Evolutionary conservation across 2,329 filamentous ascomycete species (phyloP).

Genomic region (Pseudocercospora vitis): DNA sequence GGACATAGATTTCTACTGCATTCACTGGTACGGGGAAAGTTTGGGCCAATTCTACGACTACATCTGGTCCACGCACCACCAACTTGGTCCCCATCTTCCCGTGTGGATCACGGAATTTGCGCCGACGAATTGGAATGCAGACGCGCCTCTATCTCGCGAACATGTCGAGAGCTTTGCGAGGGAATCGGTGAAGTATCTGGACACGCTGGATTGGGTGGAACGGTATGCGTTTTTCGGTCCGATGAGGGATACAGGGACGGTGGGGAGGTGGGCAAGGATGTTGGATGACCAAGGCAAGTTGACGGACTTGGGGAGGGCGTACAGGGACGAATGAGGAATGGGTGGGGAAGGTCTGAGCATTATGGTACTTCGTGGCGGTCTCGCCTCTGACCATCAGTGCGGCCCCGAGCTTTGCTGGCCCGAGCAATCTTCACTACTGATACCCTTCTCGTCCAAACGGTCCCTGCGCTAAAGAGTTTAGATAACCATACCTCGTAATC

Average conservation of each 20-base stretch:
- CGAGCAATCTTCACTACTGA: too few relatives aligned
- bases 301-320: conserved; percentile 35
- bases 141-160: conserved; percentile 28
- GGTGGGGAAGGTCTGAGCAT: too few relatives aligned
- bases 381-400: background rate
- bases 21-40: conserved; percentile 37
- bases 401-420: conserved; percentile 1
- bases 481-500: conserved; percentile 42
- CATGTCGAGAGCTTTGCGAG: conserved; percentile 35
- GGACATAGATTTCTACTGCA: conserved; percentile 36
- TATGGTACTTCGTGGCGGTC: too few relatives aligned
- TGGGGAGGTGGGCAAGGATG: conserved; percentile 36
- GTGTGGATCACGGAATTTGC: conserved; percentile 39
- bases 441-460: conserved; percentile 31
- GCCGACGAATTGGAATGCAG: conserved; percentile 36
- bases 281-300: conserved; percentile 35
- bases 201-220: conserved; percentile 38
- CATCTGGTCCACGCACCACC: conserved; percentile 34
- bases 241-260: conserved; percentile 35
- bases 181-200: conserved; percentile 34
- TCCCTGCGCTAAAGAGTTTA: conserved; percentile 41
- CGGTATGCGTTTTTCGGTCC: conserved; percentile 38
- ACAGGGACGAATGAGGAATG: conserved; percentile 25
- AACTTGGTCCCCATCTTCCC: conserved; percentile 30
- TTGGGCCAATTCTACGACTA: conserved; percentile 38